A percentile compares a stretch with the other conserved stretches of the same genome.
Evolutionary conservation across 2,329 filamentous ascomycete genomes (phyloP).

Genomic region (Coniella lustricola): DNA sequence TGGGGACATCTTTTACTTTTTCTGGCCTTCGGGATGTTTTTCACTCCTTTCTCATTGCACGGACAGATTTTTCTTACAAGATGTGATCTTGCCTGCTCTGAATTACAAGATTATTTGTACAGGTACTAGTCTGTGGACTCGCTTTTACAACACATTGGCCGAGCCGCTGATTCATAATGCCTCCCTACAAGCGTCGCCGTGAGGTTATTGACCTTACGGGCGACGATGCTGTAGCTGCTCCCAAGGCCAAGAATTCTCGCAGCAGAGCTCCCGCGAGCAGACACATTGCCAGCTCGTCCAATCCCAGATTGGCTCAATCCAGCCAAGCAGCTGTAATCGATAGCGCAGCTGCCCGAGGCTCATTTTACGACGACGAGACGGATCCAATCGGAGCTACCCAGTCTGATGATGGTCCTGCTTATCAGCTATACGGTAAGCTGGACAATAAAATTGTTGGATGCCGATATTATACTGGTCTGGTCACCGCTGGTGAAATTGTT

Average conservation of each 20-base stretch:
- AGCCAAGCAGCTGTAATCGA: conserved; percentile 1
- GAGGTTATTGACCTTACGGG: conserved; percentile 35
- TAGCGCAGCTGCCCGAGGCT: not conserved
- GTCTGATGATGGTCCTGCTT: conserved; percentile 31
- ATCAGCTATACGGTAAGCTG: conserved; percentile 42
- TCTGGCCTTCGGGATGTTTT: no score
- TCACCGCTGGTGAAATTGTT: conserved; percentile 52
- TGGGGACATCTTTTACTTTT: no score
- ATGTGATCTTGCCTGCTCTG: no score
- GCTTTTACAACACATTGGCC: not conserved
- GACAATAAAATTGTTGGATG: conserved; percentile 52
- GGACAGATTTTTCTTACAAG: no score
- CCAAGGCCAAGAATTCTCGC: conserved; percentile 14
- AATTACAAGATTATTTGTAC: no score
- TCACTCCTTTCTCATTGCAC: no score
- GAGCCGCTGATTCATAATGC: not conserved
- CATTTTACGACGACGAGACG: conserved; percentile 26
- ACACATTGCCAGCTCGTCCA: not conserved
- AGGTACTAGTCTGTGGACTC: not conserved
- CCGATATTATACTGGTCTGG: conserved; percentile 51
- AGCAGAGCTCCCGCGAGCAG: conserved; percentile 18
- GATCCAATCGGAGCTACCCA: conserved; percentile 39
- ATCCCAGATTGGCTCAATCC: not conserved
- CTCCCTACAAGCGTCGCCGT: conserved; percentile 28
- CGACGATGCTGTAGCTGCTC: conserved; percentile 24